These are phyloP conservation scores for Colletotrichum sansevieriae DNA, from an alignment of 2,329 filamentous ascomycete species.

Conservation along the genomic window DNA sequence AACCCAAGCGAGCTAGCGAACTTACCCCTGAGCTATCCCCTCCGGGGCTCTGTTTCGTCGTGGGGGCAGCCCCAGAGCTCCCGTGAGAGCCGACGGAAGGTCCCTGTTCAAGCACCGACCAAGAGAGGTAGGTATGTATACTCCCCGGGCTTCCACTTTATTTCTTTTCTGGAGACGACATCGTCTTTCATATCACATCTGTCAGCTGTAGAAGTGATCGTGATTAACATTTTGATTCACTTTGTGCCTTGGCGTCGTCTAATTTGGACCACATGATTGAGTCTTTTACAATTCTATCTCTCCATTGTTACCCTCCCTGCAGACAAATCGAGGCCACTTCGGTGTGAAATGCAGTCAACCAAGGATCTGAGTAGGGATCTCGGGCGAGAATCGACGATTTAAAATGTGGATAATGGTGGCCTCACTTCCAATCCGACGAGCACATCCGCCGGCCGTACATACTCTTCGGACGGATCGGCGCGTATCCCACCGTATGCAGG, in stretches of 20 bases:
- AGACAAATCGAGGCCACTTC: neutral
- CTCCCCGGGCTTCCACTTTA: neutral
- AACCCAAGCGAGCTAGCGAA: neutral
- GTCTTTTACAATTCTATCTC: neutral
- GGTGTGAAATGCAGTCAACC: too few species aligned
- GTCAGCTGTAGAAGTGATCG: neutral
- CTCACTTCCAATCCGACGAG: neutral
- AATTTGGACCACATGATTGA: neutral
- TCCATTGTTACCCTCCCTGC: neutral
- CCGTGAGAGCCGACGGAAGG: slow-evolving; percentile 9
- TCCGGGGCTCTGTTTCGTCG: slow-evolving; percentile 4
- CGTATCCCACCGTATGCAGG: too few species aligned
- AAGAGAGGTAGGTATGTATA: neutral
- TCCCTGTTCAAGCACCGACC: slow-evolving; percentile 1
- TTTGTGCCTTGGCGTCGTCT: neutral
- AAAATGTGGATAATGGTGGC: too few species aligned
- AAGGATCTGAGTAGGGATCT: too few species aligned
- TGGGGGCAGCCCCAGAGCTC: slow-evolving; percentile 13
- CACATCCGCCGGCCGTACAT: too few species aligned
- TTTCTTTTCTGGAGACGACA: slow-evolving; percentile 17
- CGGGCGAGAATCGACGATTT: neutral
- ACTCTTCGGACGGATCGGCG: too few species aligned
- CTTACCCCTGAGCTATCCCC: slow-evolving; percentile 23
- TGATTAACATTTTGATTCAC: slow-evolving; percentile 4
- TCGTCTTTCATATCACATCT: slow-evolving; percentile 1